Base-by-base conservation (phyloP, 1,284 basidiomycete genomes). In the Sporisorium graminicola region DNA sequence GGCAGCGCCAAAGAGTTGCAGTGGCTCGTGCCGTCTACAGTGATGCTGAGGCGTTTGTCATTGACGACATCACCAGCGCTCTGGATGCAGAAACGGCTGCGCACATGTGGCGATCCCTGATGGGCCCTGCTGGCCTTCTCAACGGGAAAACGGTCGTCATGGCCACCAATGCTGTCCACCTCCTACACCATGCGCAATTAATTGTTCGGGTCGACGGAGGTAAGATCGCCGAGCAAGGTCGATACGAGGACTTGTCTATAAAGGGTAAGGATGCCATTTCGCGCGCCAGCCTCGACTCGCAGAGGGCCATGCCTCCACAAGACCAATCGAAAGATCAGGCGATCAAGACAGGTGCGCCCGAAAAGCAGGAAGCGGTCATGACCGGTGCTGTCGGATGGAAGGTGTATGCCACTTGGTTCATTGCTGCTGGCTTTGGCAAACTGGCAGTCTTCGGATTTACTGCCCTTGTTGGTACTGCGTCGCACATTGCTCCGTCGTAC, bases 11-110 rank as follows among this genome's bases (percentile, higher is more conserved):
- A 46, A 69, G 83, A 26, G 55, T 85, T 5, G 73, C 75, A 9
- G 76, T 85, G 16, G 84, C 84, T 35, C 72, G 83, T 12, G 78
- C 84, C 8, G 50, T 85, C 22, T 85, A 85, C 65, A 78, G 78
- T 31, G 77, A 74, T 22, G 80, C 82, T 9, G 56, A 73, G 5
- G 65, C 77, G 1, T 74, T 79, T 16, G 40, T 85, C 0, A 65
- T 85, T 4, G 84, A 84, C 60, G 84, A 85, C 58, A 79, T 85
- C 35, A 78, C 83, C 14, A 77, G 82, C 16, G 82, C 82, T 1
- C 90, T 94, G 2, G 92, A 94, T 81, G 90, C 91, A 5, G 69
- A 79, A 58, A 82, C 81, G 27, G 91, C 89, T 65, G 90, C 92
- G 42, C 88, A 89, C 54, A 63, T 84, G 58, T 82, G 79, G 79